These are phyloP conservation scores for Globisporangium nagaii DNA, from an alignment of 352 stramenopile species.

Conservation along the genomic window DNA sequence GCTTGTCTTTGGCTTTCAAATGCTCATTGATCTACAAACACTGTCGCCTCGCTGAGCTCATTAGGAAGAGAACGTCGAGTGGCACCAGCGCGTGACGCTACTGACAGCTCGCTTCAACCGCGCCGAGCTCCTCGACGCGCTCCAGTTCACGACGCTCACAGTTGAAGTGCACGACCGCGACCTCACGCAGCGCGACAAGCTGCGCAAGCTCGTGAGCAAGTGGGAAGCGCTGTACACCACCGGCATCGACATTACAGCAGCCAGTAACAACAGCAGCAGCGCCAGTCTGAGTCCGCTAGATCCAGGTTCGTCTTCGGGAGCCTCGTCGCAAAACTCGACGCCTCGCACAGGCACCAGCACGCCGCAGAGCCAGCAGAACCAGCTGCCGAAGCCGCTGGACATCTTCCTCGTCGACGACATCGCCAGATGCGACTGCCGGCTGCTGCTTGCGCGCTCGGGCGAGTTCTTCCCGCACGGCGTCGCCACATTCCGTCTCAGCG, in stretches of 20 bases:
- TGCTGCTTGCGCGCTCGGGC: conserved; percentile 30
- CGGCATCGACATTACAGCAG: conserved; percentile 19
- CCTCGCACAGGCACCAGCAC: conserved; percentile 2
- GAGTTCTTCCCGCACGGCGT: conserved; percentile 52
- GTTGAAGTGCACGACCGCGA: conserved; percentile 76
- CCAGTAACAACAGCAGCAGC: neutral
- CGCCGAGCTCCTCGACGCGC: conserved; percentile 36
- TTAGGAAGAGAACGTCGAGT: conserved; percentile 24
- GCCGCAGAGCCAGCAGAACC: neutral
- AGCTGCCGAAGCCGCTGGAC: conserved; percentile 28
- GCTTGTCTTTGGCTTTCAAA: no score
- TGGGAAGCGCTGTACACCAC: conserved; percentile 53
- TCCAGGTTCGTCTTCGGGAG: neutral
- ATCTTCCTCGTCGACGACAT: conserved; percentile 55
- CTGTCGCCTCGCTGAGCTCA: neutral
- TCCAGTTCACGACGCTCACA: conserved; percentile 28
- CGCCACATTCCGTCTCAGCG: conserved; percentile 49
- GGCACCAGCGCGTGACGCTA: conserved; percentile 51
- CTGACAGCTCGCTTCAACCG: conserved; percentile 36
- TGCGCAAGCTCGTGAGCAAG: conserved; percentile 41
- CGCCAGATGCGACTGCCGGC: conserved; percentile 41
- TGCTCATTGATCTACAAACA: no score
- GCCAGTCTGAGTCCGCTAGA: neutral
- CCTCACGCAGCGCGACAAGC: conserved; percentile 24
- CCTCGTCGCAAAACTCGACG: conserved; percentile 14